Evolutionary conservation across 129 eudicot genomes (phyloP), one percentile per base, ranked within the genome.

Genomic region (Chrysanthemum lavandulifolium): DNA sequence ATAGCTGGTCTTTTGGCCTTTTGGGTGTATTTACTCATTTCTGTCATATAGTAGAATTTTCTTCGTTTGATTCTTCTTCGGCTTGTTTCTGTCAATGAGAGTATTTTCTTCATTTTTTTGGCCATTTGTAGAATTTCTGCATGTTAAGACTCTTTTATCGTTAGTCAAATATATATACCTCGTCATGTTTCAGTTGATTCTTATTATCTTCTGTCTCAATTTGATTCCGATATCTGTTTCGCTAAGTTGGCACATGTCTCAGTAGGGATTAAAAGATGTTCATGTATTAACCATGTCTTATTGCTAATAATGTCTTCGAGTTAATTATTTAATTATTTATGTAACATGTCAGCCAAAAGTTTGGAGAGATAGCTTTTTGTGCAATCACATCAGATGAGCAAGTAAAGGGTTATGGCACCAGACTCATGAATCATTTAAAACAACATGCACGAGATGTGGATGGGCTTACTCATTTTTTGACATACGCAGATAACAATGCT

Each of bases 321-420:
- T 48, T 68, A 57, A 13, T 63, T 50, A 31, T 31, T 16, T 77
- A 53, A 54, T 66, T 71, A 31, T 52, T 31, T 59, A 55, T 69
- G 40, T 58, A 62, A 11, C 60, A 51, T 13, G 76, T 73, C 65
- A 94, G 98, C 86, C 98, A 94, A 82, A 94, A 86, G 73, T 94
- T 94, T 76, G n/a, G 98, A 50, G 98, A 94, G 85, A 94, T 94
- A 79, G 98, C 98, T n/a, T 61, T 94, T 79, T 94, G 98, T 77
- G 98, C 98, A 59, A 94, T 94, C 55, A 90, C 97, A 21, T 87
- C 97, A 13, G 97, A 94, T 86, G 98, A 94, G 65, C 98, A 94
- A 94, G 98, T 90, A 67, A 94, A 94, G 78, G 98, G 97, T 77
- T 94, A 94, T 84, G 98, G 98, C 15, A 94, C 98, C 25, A 85